phyloP scores from a whole-genome alignment of 1,284 basidiomycete species.

The Coniophora puteana region DNA sequence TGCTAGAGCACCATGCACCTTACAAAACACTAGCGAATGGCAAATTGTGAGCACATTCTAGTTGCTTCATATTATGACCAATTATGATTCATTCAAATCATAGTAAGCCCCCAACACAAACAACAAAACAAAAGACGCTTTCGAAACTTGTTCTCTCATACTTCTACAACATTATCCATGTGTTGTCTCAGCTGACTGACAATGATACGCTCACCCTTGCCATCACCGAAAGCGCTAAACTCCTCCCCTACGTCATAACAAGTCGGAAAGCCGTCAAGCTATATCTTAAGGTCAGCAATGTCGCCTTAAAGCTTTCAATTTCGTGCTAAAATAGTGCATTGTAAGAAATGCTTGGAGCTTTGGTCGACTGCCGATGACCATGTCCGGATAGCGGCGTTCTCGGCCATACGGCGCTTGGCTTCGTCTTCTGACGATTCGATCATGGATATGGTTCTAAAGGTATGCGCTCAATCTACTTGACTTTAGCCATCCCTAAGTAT shows the following conservation, averaged over 20 bases:
- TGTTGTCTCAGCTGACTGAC: slow-evolving; percentile 77
- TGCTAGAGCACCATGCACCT: slow-evolving; percentile 86
- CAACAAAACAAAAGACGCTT: slow-evolving; percentile 72
- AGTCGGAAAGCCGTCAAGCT: slow-evolving; percentile 81
- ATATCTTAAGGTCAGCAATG: slow-evolving; percentile 71
- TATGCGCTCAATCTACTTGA: slow-evolving; percentile 27
- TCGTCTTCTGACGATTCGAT: slow-evolving; percentile 79
- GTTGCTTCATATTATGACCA: not conserved
- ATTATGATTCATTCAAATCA: not conserved
- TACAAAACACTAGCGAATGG: slow-evolving; percentile 81
- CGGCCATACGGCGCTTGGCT: slow-evolving; percentile 82
- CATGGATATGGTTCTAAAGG: slow-evolving; percentile 86
- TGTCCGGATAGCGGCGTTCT: slow-evolving; percentile 85
- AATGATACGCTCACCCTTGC: slow-evolving; percentile 69
- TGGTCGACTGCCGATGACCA: slow-evolving; percentile 85
- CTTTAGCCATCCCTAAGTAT: slow-evolving; percentile 6
- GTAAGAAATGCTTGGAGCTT: slow-evolving; percentile 73
- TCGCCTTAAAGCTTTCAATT: not conserved
- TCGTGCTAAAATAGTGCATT: not conserved
- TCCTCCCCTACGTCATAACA: slow-evolving; percentile 82
- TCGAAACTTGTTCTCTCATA: slow-evolving; percentile 89
- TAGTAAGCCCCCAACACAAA: slow-evolving; percentile 78
- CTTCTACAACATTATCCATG: slow-evolving; percentile 80
- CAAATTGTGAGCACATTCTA: slow-evolving; percentile 68
- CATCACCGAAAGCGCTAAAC: slow-evolving; percentile 78